Base-by-base conservation (phyloP, 1,284 basidiomycete species). In the Melampsora americana region DNA sequence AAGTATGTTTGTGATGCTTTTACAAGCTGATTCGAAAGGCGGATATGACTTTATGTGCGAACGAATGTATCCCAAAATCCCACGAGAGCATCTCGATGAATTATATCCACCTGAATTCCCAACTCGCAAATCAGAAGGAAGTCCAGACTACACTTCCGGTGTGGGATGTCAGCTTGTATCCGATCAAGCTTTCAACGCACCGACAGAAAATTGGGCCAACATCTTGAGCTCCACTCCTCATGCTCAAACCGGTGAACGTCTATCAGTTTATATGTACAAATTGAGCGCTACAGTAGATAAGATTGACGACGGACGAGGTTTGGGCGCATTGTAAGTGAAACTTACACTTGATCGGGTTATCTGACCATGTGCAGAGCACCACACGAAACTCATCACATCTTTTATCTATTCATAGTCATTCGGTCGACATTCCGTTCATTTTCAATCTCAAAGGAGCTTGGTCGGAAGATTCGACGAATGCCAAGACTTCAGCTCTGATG, bases 241-340 rank as follows among this genome's bases (percentile, higher is more conserved):
- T n/a, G 48, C 65, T 32, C 20, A 32, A 23, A 74, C 64, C 11
- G 53, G 44, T 32, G 56, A 74, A 48, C 23, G 30, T n/a, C 65
- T 50, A 26, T 11, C 28, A 46, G n/a, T 74, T 23, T 74, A 66
- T 61, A 46, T 74, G 48, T 74, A 67, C 42, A 26, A 67, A 66
- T 48, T 74, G 5, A 66, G 66, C 44, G 72, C 56, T 44, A 67
- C 50, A 4, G 16, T 74, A 30, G 61, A 62, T 5, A 28, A 46
- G 5, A 66, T 74, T 48, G 72, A 74, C 18, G 62, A 56, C 18
- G 65, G 65, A 12, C 60, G 35, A 23, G 65, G 65, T 26, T 61
- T 62, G 53, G 72, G 72, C 18, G 50, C 65, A 23, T 35, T 35
- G 35, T 35, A 35, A 35, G 35, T 35, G 5, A 35, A 35, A 35